Base-by-base conservation (phyloP, 2,329 filamentous ascomycete species). In the Clarireedia hainanense region DNA sequence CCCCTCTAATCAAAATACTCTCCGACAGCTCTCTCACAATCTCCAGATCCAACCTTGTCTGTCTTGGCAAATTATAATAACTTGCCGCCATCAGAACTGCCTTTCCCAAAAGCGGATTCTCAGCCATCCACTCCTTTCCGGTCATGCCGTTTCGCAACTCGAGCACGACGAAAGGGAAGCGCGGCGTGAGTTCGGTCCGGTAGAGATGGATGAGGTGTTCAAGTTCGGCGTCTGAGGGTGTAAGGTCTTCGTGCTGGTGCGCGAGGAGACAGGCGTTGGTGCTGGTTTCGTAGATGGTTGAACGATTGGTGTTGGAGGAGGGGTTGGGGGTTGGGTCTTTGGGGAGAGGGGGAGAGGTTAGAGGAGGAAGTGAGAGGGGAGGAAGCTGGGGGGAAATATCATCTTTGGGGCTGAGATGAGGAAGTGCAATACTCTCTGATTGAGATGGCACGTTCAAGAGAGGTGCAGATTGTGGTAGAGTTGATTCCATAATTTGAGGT, bases 51-150 rank as follows among this genome's bases (percentile, higher is more conserved):
- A 37, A 39, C 12, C 45, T 15, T 12, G 52, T 55, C 17, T 42
- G 53, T 15, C 53, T 51, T 4, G 53, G 47, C 15, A 55, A 30
- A 39, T 55, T 37, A 46, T 46, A 51, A 39, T 45, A 50, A 30
- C 39, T 50, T 3, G 47, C 53, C 36, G 52, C 52, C 52, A 53
- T 53, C 43, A 53, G 24, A 7, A 53, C 10, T 20, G 42, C 51
- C 24, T 47, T 53, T 4, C 51, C 51, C 9, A 53, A 23, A 15
- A 53, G 9, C 4, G 51, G 51, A 6, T 53, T 53, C 15, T 37
- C 43, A 20, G 6, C 4, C 20, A 53, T 34, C 51, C 51, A 53
- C 39, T 40, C 27, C 14, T 39, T 53, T 4, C 42, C 43, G 12
- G 42, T 26, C 30, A 47, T 26, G n/a, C 12, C 34, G 1, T 2